Percentiles rank a stretch among this genome's conserved stretches.
Conservation (phyloP, 345 rosid species). For the Streptanthus diversifolius region DNA sequence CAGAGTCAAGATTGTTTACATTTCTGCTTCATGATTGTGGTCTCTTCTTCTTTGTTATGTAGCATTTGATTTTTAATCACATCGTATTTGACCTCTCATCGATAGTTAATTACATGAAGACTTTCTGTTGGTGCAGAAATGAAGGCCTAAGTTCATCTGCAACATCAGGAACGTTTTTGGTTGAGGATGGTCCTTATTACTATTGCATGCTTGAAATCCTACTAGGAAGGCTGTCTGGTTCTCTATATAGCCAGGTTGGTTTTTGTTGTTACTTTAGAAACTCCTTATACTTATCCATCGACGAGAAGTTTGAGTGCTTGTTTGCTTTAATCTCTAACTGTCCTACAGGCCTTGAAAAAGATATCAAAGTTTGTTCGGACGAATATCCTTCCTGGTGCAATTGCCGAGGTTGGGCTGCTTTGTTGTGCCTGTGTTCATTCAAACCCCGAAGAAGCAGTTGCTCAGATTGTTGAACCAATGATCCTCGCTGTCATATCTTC, state of each 20-base stretch:
- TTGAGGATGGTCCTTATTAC: slow-evolving; percentile 95
- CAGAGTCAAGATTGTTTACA: not conserved
- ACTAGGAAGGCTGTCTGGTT: slow-evolving; percentile 84
- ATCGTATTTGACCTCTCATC: not conserved
- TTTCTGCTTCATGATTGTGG: slow-evolving; percentile 11
- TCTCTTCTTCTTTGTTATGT: slow-evolving; percentile 2
- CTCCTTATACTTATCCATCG: not conserved
- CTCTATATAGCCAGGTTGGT: slow-evolving; percentile 90
- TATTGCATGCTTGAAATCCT: slow-evolving; percentile 98
- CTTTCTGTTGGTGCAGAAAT: slow-evolving; percentile 48
- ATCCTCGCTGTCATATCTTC: slow-evolving; percentile 73
- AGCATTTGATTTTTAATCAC: not conserved
- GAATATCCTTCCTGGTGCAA: slow-evolving; percentile 97
- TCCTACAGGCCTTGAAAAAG: slow-evolving; percentile 82
- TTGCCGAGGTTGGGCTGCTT: slow-evolving; percentile 98
- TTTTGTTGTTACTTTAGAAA: slow-evolving; percentile 13
- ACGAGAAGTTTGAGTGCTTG: slow-evolving; percentile 12
- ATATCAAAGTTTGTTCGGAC: slow-evolving; percentile 88
- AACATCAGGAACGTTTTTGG: slow-evolving; percentile 91
- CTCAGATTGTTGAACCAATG: slow-evolving; percentile 82
- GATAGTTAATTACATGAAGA: not conserved
- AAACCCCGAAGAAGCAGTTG: slow-evolving; percentile 87
- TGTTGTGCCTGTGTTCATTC: slow-evolving; percentile 97
- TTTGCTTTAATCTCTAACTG: slow-evolving; percentile 40
- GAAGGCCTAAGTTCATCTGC: slow-evolving; percentile 92